These are phyloP conservation scores for Exophiala sideris DNA, from an alignment of 2,329 filamentous ascomycete genomes.

Conservation along the genomic window DNA sequence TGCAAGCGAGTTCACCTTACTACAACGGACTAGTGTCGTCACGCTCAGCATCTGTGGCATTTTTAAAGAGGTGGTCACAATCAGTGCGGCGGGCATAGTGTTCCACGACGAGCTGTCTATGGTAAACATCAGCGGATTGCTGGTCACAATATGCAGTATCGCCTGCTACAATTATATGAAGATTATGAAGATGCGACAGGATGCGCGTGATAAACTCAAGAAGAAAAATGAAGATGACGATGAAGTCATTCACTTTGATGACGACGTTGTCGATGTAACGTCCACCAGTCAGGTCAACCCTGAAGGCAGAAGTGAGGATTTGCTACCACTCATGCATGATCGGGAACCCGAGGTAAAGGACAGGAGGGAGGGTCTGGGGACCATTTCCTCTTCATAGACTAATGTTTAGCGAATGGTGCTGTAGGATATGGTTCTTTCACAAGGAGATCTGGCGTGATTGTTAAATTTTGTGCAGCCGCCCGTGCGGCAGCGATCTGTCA, in stretches of 20 bases:
- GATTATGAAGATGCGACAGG: conserved; percentile 78
- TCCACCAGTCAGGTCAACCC: neutral
- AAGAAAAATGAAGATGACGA: conserved; percentile 25
- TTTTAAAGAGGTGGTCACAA: conserved; percentile 98
- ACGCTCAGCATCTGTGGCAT: conserved; percentile 96
- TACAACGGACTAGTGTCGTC: conserved; percentile 92
- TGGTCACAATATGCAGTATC: conserved; percentile 87
- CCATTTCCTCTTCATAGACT: neutral
- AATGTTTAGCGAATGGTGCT: neutral
- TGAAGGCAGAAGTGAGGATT: conserved; percentile 6
- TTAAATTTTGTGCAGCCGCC: too few species aligned
- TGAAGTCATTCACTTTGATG: conserved; percentile 5
- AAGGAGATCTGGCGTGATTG: too few species aligned
- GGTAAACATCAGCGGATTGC: conserved; percentile 79
- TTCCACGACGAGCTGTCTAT: conserved; percentile 85
- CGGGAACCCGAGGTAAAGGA: neutral
- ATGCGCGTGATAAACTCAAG: conserved; percentile 55
- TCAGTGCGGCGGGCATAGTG: conserved; percentile 78
- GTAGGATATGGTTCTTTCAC: neutral
- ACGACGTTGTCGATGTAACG: neutral
- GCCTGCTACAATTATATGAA: conserved; percentile 92
- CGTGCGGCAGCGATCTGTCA: too few species aligned
- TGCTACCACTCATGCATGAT: conserved; percentile 16
- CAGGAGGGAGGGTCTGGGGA: neutral
- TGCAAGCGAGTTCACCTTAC: conserved; percentile 86